Evolutionary conservation across 495 filamentous ascomycete genomes (phyloP), one percentile per base, ranked within the genome.

Genomic region (Talaromyces borbonicus): DNA sequence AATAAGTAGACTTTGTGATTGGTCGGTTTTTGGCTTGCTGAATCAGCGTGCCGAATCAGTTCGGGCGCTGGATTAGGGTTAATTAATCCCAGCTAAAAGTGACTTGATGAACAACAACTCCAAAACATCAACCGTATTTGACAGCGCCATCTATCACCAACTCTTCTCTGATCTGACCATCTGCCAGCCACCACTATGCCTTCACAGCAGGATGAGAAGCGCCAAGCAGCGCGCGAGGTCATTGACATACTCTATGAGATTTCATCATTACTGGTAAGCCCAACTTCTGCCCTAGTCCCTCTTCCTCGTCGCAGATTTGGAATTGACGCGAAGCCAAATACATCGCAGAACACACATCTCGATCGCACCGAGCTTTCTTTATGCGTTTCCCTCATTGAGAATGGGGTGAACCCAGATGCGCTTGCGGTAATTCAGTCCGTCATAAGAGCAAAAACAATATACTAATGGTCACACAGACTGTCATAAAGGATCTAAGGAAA

Each of bases 181-280:
- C n/a, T n/a, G n/a, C n/a, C n/a, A 16, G n/a, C 1, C 8, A 8
- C 23, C 20, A 39, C 8, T 22, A 68, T 68, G 66, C 63, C 66
- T 25, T 43, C 66, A 26, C 64, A 71, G 56, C 52, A 54, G 24
- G 77, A 71, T 47, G 77, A 83, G 44, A 94, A 93, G 65, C 85
- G 88, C 53, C 80, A 83, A 58, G 90, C 90, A 12, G 92, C 92
- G n/a, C 82, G 88, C 20, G 88, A 97, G 63, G 87, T 93, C 48
- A 88, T 97, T 49, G 89, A 97, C 64, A 90, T 97, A 48, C 75
- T 98, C 38, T 81, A 92, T 49, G 92, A 98, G 63, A 95, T 98
- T 50, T 87, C 90, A 30, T 85, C 78, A 14, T 75, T 98, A 15
- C 72, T 98, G 42, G 92, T 96, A 66, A 27, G 67, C 56, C 19